phyloP scores from a whole-genome alignment of 805 yeast genomes.

The Debaryomyces maramus region DNA sequence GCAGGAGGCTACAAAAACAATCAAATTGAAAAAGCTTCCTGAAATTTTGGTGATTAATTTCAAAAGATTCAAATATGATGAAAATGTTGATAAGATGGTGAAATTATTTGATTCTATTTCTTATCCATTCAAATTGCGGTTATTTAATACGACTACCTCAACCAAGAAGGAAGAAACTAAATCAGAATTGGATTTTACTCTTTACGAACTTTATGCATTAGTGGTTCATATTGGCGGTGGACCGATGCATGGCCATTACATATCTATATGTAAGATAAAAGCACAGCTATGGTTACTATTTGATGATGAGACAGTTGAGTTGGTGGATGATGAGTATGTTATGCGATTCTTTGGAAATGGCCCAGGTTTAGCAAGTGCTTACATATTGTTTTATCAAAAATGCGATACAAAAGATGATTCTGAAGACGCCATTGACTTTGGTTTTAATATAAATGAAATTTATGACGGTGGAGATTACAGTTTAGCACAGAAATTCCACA shows the following conservation, averaged over 20 bases:
- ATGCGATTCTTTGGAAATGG: constrained; percentile 85
- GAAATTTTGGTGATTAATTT: constrained; percentile 78
- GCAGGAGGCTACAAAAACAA: constrained; percentile 92
- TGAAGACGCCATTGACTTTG: constrained; percentile 31
- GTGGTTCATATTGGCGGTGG: constrained; percentile 97
- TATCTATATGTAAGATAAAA: constrained; percentile 76
- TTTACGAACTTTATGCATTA: constrained; percentile 80
- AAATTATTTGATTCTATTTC: constrained; percentile 83
- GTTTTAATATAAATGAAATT: constrained; percentile 30
- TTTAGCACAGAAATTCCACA: constrained; percentile 12
- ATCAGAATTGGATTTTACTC: constrained; percentile 44
- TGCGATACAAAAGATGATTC: constrained; percentile 29
- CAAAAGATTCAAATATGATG: constrained; percentile 90
- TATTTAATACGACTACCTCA: constrained; percentile 59
- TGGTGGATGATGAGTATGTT: constrained; percentile 81
- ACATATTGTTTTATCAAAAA: constrained; percentile 74
- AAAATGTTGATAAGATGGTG: constrained; percentile 73
- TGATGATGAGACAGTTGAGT: constrained; percentile 94
- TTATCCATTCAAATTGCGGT: constrained; percentile 71
- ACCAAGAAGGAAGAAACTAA: constrained; percentile 14
- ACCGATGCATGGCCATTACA: constrained; percentile 96
- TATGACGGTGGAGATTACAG: constrained; percentile 36
- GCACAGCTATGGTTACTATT: constrained; percentile 85
- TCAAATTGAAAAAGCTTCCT: constrained; percentile 77
- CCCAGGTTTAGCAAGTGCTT: constrained; percentile 87